Conservation (phyloP, 768 basidiomycete genomes). For the Auricularia cornea region DNA sequence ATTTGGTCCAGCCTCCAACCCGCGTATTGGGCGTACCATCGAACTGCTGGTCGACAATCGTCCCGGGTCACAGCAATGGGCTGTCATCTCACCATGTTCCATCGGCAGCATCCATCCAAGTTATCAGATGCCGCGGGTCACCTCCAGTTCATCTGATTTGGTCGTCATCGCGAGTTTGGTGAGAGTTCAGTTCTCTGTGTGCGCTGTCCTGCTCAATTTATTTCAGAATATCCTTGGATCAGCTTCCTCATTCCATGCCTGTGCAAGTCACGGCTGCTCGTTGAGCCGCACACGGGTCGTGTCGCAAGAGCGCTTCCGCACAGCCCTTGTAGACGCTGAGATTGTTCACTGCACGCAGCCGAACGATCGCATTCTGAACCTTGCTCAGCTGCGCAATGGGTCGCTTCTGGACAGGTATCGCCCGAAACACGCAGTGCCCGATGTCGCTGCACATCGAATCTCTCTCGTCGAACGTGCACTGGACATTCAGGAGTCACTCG, state of each 20-base stretch:
- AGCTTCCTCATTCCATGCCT: background rate
- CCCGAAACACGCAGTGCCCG: background rate
- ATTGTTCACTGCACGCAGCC: background rate
- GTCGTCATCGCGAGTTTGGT: background rate
- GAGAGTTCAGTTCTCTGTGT: background rate
- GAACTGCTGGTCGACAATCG: no score
- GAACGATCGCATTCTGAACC: background rate
- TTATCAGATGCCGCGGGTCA: background rate
- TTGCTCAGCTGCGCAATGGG: background rate
- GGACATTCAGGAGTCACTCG: background rate
- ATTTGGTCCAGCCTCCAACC: background rate
- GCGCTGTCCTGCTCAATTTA: background rate
- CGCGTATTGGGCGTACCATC: background rate
- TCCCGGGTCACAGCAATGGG: no score
- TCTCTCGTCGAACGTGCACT: background rate
- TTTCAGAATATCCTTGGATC: background rate
- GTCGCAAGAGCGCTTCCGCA: background rate
- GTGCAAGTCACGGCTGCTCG: background rate
- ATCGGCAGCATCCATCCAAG: background rate
- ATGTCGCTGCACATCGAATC: background rate
- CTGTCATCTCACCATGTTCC: no score
- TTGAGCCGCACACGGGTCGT: background rate
- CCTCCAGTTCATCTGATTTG: background rate
- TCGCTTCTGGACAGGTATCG: background rate
- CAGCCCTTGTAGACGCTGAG: background rate